phyloP scores from a whole-genome alignment of 257 asterid genomes.

The Salvia splendens region DNA sequence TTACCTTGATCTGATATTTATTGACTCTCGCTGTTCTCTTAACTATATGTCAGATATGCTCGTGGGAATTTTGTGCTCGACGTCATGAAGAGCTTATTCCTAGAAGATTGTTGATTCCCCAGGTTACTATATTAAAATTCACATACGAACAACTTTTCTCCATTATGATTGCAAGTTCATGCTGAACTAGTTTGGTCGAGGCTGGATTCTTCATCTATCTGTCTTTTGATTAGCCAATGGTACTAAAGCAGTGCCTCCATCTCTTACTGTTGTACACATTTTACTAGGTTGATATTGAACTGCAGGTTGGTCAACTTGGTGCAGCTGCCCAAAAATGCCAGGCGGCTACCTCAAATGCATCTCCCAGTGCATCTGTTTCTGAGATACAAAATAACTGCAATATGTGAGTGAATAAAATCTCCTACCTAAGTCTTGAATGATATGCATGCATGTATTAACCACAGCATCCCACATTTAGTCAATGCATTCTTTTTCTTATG shows the following conservation, averaged over 20 bases:
- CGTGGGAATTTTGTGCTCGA: conserved; percentile 98
- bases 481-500: neutral
- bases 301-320: conserved; percentile 93
- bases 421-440: conserved; percentile 2
- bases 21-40: conserved; percentile 13
- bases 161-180: neutral
- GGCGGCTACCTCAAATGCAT: conserved; percentile 71
- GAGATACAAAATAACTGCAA: conserved; percentile 91
- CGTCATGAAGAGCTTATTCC: conserved; percentile 98
- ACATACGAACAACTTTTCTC: neutral
- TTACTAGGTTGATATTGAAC: conserved; percentile 14
- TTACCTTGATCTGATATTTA: conserved; percentile 22
- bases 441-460: conserved; percentile 8
- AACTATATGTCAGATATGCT: conserved; percentile 64
- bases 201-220: conserved; percentile 3
- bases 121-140: conserved; percentile 49
- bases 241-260: neutral
- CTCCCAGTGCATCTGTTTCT: conserved; percentile 62
- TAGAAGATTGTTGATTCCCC: conserved; percentile 83
- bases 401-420: conserved; percentile 54
- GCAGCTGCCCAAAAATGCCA: conserved; percentile 95
- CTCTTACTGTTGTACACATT: neutral
- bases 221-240: conserved; percentile 4
- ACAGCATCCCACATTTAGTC: neutral
- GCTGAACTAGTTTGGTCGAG: conserved; percentile 9